Evolutionary conservation across 140 eudicot species (phyloP), one percentile per base, ranked within the genome.

Genomic region (Bidens hawaiensis): DNA sequence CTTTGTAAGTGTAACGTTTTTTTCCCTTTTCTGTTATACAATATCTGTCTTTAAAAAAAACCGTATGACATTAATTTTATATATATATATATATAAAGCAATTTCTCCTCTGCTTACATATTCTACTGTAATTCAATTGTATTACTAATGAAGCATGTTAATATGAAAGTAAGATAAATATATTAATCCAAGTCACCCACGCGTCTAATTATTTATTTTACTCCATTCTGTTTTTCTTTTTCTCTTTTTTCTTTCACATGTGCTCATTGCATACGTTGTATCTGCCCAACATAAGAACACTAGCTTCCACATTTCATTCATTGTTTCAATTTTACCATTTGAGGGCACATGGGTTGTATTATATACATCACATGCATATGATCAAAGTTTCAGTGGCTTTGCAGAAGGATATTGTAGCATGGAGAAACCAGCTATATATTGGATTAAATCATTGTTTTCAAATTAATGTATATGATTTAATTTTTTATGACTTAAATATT

Each of bases 231-330:
- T 16, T 25, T 14, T 53, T n/a, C n/a, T n/a, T n/a, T n/a, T n/a
- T n/a, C n/a, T 24, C n/a, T 24, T 25, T 14, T 40, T 24, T 51
- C 14, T 23, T 58, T 58, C 59, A 31, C 74, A 58, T 58, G 67
- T 58, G 74, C 67, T 68, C 66, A 43, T 57, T 58, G 50, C 60
- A 41, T 71, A 62, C 76, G 70, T 51, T 71, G 70, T 9, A 71
- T 71, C 70, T 62, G 40, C 30, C 62, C 68, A 21, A 30, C 18
- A 57, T 26, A 53, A 54, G 33, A 56, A 16, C 25, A 56, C 66
- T 14, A 28, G 13, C 54, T 60, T 70, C 55, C 49, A 56, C 66
- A 43, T 56, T 56, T 40, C 62, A 30, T 57, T 53, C 58, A 64
- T 6, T 59, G 53, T 52, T 24, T 61, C 24, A 71, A 10, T 11